Conservation (phyloP, 352 stramenopile species). For the Pythium folliculosum region DNA sequence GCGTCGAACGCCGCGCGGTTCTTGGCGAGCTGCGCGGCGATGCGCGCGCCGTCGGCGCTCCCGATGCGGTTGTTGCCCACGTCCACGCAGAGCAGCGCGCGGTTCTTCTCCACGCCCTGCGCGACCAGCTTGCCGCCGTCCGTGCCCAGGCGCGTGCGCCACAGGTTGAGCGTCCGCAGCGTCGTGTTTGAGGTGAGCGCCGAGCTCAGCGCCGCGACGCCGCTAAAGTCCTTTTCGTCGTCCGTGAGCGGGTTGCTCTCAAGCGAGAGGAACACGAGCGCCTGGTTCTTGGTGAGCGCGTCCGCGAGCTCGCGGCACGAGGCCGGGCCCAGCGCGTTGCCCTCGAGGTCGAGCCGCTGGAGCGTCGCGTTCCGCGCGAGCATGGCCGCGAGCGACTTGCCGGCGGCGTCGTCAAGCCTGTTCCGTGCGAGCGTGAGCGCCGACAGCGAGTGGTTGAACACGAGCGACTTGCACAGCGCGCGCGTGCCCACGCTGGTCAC, state of each 20-base stretch:
- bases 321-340: slow-evolving; percentile 56
- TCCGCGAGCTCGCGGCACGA: slow-evolving; percentile 56
- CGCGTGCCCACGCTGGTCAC: slow-evolving; percentile 54
- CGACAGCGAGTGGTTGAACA: slow-evolving; percentile 65
- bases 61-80: slow-evolving; percentile 79
- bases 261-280: slow-evolving; percentile 59
- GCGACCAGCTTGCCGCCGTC: slow-evolving; percentile 72
- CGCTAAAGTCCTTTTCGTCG: slow-evolving; percentile 77
- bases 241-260: slow-evolving; percentile 82
- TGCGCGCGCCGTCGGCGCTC: slow-evolving; percentile 45
- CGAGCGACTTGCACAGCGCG: slow-evolving; percentile 68
- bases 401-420: slow-evolving; percentile 59
- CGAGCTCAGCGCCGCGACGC: slow-evolving; percentile 47
- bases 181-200: slow-evolving; percentile 66
- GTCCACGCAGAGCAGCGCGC: slow-evolving; percentile 68
- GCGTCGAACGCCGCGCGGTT: slow-evolving; percentile 39
- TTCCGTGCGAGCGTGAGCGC: slow-evolving; percentile 73
- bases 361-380: slow-evolving; percentile 67
- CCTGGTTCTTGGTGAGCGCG: slow-evolving; percentile 54
- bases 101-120: slow-evolving; percentile 55
- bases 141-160: slow-evolving; percentile 66
- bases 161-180: slow-evolving; percentile 72
- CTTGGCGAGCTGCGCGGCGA: slow-evolving; percentile 48
- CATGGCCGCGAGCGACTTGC: slow-evolving; percentile 59
- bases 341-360: slow-evolving; percentile 65